Conservation (phyloP, 192 early-diverging fungal genomes). For the Umbelopsis sp. region DNA sequence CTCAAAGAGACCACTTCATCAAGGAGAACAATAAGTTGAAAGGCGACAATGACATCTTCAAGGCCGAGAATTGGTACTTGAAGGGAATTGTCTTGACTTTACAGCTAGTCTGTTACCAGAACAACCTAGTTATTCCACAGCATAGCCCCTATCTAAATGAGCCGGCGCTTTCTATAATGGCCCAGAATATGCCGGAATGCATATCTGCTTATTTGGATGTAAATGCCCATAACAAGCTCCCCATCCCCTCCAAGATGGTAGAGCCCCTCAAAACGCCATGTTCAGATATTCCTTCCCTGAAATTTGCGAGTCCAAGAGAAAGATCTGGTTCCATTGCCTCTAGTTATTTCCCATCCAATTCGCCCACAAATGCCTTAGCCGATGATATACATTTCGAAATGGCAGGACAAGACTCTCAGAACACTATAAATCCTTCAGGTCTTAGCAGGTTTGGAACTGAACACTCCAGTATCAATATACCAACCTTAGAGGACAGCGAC, state of each 20-base stretch:
- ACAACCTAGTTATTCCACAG: conserved; percentile 35
- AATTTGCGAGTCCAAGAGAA: neutral
- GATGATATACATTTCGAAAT: neutral
- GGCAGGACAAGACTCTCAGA: neutral
- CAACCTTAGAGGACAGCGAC: neutral
- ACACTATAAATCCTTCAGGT: conserved; percentile 8
- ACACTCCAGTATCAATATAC: neutral
- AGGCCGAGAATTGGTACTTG: conserved; percentile 52
- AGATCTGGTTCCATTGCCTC: neutral
- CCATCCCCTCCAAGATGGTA: conserved; percentile 24
- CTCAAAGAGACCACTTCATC: conserved; percentile 51
- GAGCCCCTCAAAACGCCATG: neutral
- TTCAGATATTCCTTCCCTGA: neutral
- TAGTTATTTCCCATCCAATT: neutral
- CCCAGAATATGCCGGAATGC: conserved; percentile 26
- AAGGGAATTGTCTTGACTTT: conserved; percentile 51
- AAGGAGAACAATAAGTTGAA: conserved; percentile 48
- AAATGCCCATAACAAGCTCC: conserved; percentile 37
- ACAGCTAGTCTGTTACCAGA: conserved; percentile 35
- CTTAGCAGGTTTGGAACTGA: neutral
- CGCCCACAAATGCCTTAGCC: neutral
- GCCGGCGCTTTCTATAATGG: conserved; percentile 24
- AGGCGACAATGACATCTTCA: conserved; percentile 43
- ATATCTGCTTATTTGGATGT: conserved; percentile 32
- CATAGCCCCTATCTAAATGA: conserved; percentile 40